Percentiles rank a stretch among this genome's conserved stretches.
Conservation (phyloP, 129 eudicot species). For the Centella asiatica region DNA sequence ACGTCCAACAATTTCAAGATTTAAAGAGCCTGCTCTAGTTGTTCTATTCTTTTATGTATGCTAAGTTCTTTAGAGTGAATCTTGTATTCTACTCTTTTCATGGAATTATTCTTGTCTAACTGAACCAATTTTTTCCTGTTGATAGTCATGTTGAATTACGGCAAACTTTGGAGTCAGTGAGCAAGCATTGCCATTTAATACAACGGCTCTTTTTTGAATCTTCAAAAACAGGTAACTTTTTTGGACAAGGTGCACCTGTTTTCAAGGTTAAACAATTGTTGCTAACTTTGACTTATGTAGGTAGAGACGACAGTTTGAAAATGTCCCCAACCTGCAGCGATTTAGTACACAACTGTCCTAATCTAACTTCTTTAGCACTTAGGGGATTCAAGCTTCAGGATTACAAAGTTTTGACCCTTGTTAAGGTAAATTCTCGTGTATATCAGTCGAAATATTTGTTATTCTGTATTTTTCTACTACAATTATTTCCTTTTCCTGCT, state of each 20-base stretch:
- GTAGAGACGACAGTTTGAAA: constrained; percentile 78
- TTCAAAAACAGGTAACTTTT: constrained; percentile 63
- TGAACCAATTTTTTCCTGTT: neutral
- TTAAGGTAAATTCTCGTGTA: constrained; percentile 38
- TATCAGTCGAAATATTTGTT: neutral
- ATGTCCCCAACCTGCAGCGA: constrained; percentile 59
- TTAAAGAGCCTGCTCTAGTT: no score
- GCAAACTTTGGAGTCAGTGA: constrained; percentile 71
- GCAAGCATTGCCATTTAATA: constrained; percentile 50
- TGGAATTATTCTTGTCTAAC: neutral
- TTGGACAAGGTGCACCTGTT: neutral
- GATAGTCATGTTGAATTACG: constrained; percentile 66
- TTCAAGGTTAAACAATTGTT: constrained; percentile 9
- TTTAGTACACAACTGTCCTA: constrained; percentile 63
- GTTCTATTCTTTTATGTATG: no score
- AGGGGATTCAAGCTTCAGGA: constrained; percentile 84
- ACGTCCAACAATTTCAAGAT: no score
- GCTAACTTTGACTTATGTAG: constrained; percentile 23
- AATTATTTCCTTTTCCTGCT: neutral
- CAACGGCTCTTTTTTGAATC: constrained; percentile 78
- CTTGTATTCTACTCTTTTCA: neutral
- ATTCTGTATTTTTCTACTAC: no score
- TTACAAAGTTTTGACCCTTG: constrained; percentile 53
- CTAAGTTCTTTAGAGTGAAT: no score
- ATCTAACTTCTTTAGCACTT: constrained; percentile 57